Base-by-base conservation (phyloP, 495 filamentous ascomycete species). In the Daldinia vernicosa region DNA sequence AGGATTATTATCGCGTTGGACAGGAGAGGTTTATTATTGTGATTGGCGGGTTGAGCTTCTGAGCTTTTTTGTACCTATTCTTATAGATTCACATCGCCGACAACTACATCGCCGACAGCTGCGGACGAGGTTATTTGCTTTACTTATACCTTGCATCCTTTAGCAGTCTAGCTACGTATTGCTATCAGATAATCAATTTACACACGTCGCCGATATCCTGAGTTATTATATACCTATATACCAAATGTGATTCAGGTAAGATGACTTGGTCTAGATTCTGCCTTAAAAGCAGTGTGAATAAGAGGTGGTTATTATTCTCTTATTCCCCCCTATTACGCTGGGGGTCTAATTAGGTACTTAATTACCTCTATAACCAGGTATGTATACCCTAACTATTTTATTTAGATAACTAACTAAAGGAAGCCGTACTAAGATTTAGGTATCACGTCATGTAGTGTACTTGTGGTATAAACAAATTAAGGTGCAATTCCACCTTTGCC, bases 371-470 rank as follows among this genome's bases (percentile, higher is more conserved):
- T n/a, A n/a, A n/a, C n/a, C n/a, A n/a, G n/a, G n/a, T n/a, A n/a
- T n/a, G n/a, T n/a, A n/a, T n/a, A n/a, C n/a, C n/a, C 50, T 30
- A 28, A 9, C 40, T 47, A 7, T 2, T n/a, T 11, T 47, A 24
- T 47, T 47, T 45, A 45, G 14, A 0, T 47, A 45, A 11, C 17
- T 9, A 47, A 47, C 17, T 9, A 47, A 47, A 22, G 43, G 43
- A 47, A 47, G 43, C 24, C 9, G 19, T 30, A 17, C 50, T 53
- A 53, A 17, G 26, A 53, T 14, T 53, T 53, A 53, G 50, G 26
- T 58, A 71, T 71, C 69, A 71, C 69, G 69, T 71, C 69, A 72
- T 66, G 50, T 53, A 53, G 24, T 11, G 15, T 24, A 57, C 14
- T 55, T 28, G 52, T 11, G 52, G 52, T 37, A 57, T 57, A 33